Evolutionary conservation across 192 early-diverging fungal species (phyloP).

Genomic region (Linnemannia exigua): DNA sequence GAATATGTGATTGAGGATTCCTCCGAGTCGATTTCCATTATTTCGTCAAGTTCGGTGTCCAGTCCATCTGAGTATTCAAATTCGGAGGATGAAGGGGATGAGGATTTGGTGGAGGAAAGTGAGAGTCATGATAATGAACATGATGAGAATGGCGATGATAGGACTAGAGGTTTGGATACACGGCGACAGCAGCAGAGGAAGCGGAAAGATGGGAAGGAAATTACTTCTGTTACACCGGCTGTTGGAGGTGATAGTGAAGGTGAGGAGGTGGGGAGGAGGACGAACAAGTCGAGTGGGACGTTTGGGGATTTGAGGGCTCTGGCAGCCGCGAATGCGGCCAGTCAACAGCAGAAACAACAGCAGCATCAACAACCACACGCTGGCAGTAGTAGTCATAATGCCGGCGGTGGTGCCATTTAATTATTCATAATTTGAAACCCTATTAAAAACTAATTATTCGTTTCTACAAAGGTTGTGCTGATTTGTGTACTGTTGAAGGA

Average conservation of each 20-base stretch:
- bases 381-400: neutral
- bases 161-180: neutral
- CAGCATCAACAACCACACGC: neutral
- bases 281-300: conserved; percentile 11
- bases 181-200: neutral
- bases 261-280: neutral
- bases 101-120: neutral
- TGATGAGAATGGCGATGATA: neutral
- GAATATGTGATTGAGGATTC: conserved; percentile 31
- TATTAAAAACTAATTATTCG: too few species aligned
- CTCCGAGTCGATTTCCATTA: conserved; percentile 9
- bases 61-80: too few species aligned
- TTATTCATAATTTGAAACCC: too few species aligned
- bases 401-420: neutral
- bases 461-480: too few species aligned
- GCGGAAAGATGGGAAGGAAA: neutral
- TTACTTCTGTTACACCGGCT: neutral
- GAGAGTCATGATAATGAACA: conserved; percentile 4
- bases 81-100: neutral
- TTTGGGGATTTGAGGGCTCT: conserved; percentile 12
- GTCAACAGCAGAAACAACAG: neutral
- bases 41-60: neutral
- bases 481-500: too few species aligned
- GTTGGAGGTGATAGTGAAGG: neutral
- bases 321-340: conserved; percentile 6